A percentile compares a stretch with the other conserved stretches of the same genome.
Evolutionary conservation across 495 filamentous ascomycete genomes (phyloP).

Genomic region (Daldinia caldariorum): DNA sequence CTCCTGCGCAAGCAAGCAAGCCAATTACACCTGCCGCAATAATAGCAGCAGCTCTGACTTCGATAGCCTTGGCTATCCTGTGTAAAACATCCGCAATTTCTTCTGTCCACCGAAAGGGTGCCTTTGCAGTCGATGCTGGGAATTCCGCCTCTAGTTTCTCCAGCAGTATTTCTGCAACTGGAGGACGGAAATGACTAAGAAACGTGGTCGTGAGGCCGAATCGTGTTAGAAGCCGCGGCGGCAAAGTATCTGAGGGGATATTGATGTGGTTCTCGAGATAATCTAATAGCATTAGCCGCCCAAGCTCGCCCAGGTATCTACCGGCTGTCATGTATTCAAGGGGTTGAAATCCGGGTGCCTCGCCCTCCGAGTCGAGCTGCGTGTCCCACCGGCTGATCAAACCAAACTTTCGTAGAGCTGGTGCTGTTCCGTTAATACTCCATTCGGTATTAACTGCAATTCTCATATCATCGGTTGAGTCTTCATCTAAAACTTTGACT

Average conservation of each 20-base stretch:
- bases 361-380: constrained; percentile 69
- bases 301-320: constrained; percentile 85
- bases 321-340: constrained; percentile 90
- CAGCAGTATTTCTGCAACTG: constrained; percentile 58
- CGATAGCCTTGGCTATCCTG: constrained; percentile 69
- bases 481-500: constrained; percentile 67
- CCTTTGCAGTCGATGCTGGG: constrained; percentile 56
- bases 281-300: constrained; percentile 74
- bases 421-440: constrained; percentile 79
- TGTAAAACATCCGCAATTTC: constrained; percentile 65
- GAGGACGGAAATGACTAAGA: constrained; percentile 70
- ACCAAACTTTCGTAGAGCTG: constrained; percentile 69
- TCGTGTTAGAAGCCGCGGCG: constrained; percentile 66
- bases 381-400: constrained; percentile 78
- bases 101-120: constrained; percentile 67
- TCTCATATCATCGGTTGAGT: constrained; percentile 63
- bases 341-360: constrained; percentile 82
- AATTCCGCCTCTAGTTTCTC: constrained; percentile 64
- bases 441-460: constrained; percentile 88
- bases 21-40: constrained; percentile 76
- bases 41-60: constrained; percentile 75
- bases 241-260: constrained; percentile 57
- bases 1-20: constrained; percentile 71
- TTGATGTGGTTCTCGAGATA: constrained; percentile 63
- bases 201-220: constrained; percentile 79